Evolutionary conservation across 352 stramenopile species (phyloP).

Genomic region (Globisporangium uncinulatum): DNA sequence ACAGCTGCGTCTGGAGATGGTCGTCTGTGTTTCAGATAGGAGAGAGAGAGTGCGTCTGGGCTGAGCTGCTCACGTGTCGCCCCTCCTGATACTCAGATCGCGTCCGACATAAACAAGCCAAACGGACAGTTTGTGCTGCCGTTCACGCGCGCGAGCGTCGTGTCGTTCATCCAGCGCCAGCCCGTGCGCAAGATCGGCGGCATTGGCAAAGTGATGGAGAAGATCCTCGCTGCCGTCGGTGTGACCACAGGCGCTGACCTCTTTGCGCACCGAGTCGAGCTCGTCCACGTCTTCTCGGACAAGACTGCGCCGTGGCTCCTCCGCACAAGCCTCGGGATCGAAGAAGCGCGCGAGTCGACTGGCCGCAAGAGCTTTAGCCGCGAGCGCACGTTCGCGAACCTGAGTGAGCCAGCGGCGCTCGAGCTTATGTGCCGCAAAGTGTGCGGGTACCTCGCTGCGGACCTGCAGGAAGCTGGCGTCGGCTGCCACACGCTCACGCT

Average conservation of each 20-base stretch:
- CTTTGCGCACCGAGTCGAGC: constrained; percentile 43
- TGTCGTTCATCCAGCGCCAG: constrained; percentile 87
- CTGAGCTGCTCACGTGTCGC: too few species aligned
- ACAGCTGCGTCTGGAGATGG: not conserved
- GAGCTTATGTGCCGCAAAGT: constrained; percentile 65
- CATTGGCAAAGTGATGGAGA: constrained; percentile 95
- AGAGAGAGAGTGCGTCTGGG: too few species aligned
- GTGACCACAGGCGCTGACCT: constrained; percentile 86
- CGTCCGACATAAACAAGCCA: constrained; percentile 95
- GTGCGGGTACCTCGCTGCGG: constrained; percentile 44
- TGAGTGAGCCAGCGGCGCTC: constrained; percentile 35
- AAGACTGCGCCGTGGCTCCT: constrained; percentile 69
- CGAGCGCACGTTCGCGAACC: constrained; percentile 57
- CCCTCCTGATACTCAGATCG: constrained; percentile 51
- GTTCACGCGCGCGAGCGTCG: constrained; percentile 59
- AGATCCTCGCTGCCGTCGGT: constrained; percentile 78
- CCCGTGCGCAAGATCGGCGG: constrained; percentile 91
- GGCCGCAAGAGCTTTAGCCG: constrained; percentile 79
- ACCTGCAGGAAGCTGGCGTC: constrained; percentile 35
- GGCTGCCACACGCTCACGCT: constrained; percentile 49
- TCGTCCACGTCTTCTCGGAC: constrained; percentile 63
- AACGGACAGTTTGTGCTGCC: constrained; percentile 93
- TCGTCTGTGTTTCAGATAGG: not conserved
- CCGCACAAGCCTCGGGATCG: constrained; percentile 63
- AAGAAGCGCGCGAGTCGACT: constrained; percentile 32